phyloP scores from a whole-genome alignment of 176 grass and related monocot genomes.

The Leersia perrieri region DNA sequence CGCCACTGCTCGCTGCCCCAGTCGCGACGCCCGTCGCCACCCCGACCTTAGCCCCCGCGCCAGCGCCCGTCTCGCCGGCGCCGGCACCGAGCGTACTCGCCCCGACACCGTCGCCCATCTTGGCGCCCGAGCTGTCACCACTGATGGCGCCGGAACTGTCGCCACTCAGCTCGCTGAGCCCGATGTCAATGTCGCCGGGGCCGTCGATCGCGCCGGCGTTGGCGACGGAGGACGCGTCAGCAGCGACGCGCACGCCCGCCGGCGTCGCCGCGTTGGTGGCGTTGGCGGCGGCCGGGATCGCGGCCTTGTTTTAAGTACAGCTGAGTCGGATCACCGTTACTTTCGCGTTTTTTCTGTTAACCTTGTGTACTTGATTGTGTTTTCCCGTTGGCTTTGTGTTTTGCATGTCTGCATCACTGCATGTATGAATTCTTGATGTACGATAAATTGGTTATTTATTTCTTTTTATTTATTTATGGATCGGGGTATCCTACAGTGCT shows the following conservation, averaged over 20 bases:
- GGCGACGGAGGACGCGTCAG: slow-evolving; percentile 17
- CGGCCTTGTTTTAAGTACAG: slow-evolving; percentile 40
- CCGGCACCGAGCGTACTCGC: slow-evolving; percentile 35
- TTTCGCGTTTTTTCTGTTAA: neutral
- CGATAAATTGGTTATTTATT: slow-evolving; percentile 43
- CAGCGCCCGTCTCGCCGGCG: slow-evolving; percentile 31
- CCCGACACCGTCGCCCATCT: slow-evolving; percentile 25
- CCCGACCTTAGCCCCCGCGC: slow-evolving; percentile 11
- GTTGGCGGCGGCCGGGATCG: slow-evolving; percentile 38
- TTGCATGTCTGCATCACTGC: neutral
- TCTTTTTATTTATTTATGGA: neutral
- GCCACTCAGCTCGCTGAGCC: slow-evolving; percentile 3
- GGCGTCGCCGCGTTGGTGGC: slow-evolving; percentile 22
- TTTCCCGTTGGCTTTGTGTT: neutral
- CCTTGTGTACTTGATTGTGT: slow-evolving; percentile 19
- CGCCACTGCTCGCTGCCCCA: slow-evolving; percentile 31
- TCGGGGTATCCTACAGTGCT: neutral
- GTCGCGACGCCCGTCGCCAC: slow-evolving; percentile 7
- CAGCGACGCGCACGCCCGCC: neutral
- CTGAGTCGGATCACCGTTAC: neutral
- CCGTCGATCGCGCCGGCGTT: slow-evolving; percentile 12
- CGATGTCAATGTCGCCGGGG: neutral
- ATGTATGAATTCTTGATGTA: slow-evolving; percentile 41
- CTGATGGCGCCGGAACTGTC: slow-evolving; percentile 26
- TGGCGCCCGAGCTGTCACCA: slow-evolving; percentile 25